Conservation (phyloP, 202 grass and related monocot species). For the Zizania palustris region DNA sequence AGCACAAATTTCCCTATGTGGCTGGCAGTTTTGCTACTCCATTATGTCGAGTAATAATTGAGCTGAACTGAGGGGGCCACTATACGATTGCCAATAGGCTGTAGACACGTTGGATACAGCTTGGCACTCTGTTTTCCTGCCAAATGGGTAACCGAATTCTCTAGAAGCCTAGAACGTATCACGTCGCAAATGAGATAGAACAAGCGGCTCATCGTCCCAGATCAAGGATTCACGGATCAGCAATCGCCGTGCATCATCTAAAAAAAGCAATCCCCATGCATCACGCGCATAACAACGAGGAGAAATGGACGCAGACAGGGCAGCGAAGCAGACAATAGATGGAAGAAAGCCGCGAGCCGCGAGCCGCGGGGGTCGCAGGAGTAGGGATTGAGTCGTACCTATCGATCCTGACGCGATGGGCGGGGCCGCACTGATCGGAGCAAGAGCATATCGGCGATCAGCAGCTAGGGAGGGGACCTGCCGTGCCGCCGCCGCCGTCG, state of each 20-base stretch:
- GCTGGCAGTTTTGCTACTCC: background rate
- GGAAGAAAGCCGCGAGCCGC: too few relatives aligned
- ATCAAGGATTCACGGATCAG: background rate
- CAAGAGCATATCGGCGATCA: too few relatives aligned
- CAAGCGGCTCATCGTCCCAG: background rate
- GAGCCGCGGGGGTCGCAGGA: too few relatives aligned
- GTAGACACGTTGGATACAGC: slow-evolving; percentile 28
- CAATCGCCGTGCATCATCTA: background rate
- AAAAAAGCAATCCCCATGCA: background rate
- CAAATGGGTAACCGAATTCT: background rate
- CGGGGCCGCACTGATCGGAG: background rate
- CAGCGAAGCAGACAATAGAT: too few relatives aligned
- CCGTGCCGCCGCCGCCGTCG: too few relatives aligned
- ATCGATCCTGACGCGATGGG: background rate
- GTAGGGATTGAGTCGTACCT: background rate
- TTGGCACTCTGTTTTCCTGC: background rate
- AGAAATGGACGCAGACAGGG: background rate
- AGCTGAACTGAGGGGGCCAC: background rate
- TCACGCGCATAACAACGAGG: background rate
- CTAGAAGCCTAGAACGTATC: background rate
- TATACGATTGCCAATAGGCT: background rate
- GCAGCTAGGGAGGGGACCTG: too few relatives aligned
- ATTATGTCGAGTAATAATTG: background rate
- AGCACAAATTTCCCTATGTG: background rate
- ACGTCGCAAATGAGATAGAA: background rate